Evolutionary conservation across 768 basidiomycete genomes (phyloP).

Genomic region (Rhodotorula sphaerocarpa): DNA sequence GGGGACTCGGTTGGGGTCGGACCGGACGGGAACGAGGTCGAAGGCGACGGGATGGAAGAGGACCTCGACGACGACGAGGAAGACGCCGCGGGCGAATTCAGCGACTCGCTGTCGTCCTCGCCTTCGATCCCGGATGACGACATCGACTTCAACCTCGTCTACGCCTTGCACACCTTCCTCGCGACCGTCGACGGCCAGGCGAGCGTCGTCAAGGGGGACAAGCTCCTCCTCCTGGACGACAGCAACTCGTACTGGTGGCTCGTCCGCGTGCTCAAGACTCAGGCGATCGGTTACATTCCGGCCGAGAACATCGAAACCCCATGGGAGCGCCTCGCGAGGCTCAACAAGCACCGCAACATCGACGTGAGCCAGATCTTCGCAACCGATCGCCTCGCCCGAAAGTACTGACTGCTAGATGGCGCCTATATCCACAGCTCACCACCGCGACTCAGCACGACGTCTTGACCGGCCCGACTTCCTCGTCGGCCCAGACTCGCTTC

Average conservation of each 20-base stretch:
- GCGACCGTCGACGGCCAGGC: slow-evolving; percentile 98
- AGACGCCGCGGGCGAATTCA: slow-evolving; percentile 32
- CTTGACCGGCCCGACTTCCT: slow-evolving; percentile 50
- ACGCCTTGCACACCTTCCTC: slow-evolving; percentile 89
- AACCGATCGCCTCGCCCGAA: no score
- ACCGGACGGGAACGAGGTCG: slow-evolving; percentile 7
- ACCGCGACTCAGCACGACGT: slow-evolving; percentile 61
- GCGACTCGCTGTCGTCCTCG: slow-evolving; percentile 36
- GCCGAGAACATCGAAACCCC: slow-evolving; percentile 99
- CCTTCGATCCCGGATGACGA: slow-evolving; percentile 40
- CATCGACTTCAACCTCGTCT: slow-evolving; percentile 87
- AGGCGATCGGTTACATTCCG: slow-evolving; percentile 97
- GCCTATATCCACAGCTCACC: no score
- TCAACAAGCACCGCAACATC: slow-evolving; percentile 95
- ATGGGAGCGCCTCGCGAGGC: slow-evolving; percentile 82
- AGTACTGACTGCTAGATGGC: no score
- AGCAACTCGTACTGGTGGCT: slow-evolving; percentile 99
- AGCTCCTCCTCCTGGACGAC: slow-evolving; percentile 91
- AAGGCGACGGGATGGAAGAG: slow-evolving; percentile 4
- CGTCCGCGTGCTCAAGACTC: slow-evolving; percentile 93
- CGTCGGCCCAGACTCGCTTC: slow-evolving; percentile 31
- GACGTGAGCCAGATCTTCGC: slow-evolving; percentile 61
- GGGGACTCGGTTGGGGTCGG: neutral
- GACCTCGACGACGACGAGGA: slow-evolving; percentile 14
- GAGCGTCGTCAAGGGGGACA: slow-evolving; percentile 96